Percentiles rank a stretch among this genome's conserved stretches.
Conservation (phyloP, 2,329 filamentous ascomycete species). For the Trichothecium sympodiale region DNA sequence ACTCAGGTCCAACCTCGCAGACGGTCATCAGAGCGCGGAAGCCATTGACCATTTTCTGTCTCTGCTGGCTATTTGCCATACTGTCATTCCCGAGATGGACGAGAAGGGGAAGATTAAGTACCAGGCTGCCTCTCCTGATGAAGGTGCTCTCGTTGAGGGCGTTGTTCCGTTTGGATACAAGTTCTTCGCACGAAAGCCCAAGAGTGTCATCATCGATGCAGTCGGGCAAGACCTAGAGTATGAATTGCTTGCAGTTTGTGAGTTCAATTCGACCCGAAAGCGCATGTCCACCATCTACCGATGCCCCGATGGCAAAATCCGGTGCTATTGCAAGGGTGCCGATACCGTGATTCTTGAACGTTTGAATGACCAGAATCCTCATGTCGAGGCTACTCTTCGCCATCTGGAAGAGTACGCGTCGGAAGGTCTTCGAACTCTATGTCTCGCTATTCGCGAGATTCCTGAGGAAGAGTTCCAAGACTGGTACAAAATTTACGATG, state of each 20-base stretch:
- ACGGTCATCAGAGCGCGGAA: constrained; percentile 34
- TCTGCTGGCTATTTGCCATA: constrained; percentile 84
- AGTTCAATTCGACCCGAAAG: constrained; percentile 92
- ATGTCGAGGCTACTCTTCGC: constrained; percentile 78
- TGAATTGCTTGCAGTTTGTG: constrained; percentile 89
- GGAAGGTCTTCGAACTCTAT: constrained; percentile 88
- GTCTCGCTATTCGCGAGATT: constrained; percentile 87
- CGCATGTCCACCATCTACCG: constrained; percentile 97
- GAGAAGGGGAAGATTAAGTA: constrained; percentile 87
- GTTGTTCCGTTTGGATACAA: constrained; percentile 77
- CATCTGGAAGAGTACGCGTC: constrained; percentile 99
- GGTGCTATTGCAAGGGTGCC: constrained; percentile 91
- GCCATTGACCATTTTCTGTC: constrained; percentile 72
- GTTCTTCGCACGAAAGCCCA: constrained; percentile 83
- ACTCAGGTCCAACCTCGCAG: constrained; percentile 57
- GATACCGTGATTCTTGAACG: constrained; percentile 96
- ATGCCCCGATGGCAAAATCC: constrained; percentile 89
- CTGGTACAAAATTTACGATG: constrained; percentile 80
- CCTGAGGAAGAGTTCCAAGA: constrained; percentile 80
- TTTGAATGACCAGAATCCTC: constrained; percentile 69
- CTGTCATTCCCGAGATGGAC: constrained; percentile 84
- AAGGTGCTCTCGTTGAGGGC: constrained; percentile 91
- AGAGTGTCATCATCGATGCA: constrained; percentile 73
- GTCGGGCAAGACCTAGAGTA: constrained; percentile 67
- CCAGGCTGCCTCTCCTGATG: constrained; percentile 92